phyloP scores from a whole-genome alignment of 176 grass and related monocot genomes.

The Tuctoria greenei region DNA sequence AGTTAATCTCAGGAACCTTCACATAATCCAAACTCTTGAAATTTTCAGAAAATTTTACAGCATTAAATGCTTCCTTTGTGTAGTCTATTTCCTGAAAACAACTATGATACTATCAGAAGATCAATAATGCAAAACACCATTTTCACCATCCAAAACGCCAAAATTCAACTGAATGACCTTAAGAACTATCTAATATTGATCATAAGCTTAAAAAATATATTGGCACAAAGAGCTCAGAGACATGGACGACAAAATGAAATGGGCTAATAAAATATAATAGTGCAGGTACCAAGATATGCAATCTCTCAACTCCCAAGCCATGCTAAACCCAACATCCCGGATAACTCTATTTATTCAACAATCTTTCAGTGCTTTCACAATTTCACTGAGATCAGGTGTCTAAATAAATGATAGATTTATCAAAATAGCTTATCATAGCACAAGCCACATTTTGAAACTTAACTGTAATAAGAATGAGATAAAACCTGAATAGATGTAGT shows the following conservation, averaged over 20 bases:
- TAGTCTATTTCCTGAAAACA: slow-evolving; percentile 96
- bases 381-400: slow-evolving; percentile 6
- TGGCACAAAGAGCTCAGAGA: neutral
- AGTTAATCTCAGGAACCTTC: slow-evolving; percentile 85
- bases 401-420: slow-evolving; percentile 1
- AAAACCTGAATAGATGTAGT: slow-evolving; percentile 4
- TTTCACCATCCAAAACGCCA: slow-evolving; percentile 6
- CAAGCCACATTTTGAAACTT: neutral
- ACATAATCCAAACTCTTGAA: slow-evolving; percentile 88
- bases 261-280: neutral
- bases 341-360: slow-evolving; percentile 1
- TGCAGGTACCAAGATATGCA: neutral
- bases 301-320: neutral
- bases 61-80: slow-evolving; percentile 96
- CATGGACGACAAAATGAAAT: neutral
- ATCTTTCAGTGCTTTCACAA: slow-evolving; percentile 6
- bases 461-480: slow-evolving; percentile 19
- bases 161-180: neutral
- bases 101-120: slow-evolving; percentile 28
- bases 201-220: neutral
- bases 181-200: neutral
- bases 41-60: slow-evolving; percentile 83
- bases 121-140: neutral
- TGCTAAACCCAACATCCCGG: neutral
- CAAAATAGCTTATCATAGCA: neutral